Percentiles rank a stretch among this genome's conserved stretches.
phyloP scores from a whole-genome alignment of 2,329 filamentous ascomycete species.

The Pyrenochaeta sp. region DNA sequence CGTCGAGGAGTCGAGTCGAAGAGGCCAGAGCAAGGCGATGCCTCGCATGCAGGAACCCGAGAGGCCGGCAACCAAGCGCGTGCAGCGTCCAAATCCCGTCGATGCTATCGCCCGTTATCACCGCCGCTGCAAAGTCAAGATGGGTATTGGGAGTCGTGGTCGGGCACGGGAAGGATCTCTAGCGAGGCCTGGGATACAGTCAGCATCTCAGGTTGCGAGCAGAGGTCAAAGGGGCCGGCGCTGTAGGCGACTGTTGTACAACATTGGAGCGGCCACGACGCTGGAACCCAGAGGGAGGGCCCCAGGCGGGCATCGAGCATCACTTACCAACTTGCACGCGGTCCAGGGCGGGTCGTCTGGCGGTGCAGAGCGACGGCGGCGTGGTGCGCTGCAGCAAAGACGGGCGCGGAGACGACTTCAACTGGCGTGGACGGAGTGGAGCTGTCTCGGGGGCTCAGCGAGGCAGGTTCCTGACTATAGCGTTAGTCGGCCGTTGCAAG shows the following conservation, averaged over 20 bases:
- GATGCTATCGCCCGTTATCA: slow-evolving; percentile 5
- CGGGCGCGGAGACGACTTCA: slow-evolving; percentile 3
- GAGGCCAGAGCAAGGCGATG: slow-evolving; percentile 23
- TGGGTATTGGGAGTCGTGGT: slow-evolving; percentile 15
- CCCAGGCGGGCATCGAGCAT: slow-evolving; percentile 18
- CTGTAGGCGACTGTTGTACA: slow-evolving; percentile 43
- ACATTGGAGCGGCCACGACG: slow-evolving; percentile 40
- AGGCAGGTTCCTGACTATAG: slow-evolving; percentile 29
- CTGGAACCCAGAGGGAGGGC: slow-evolving; percentile 42
- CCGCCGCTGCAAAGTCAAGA: slow-evolving; percentile 10
- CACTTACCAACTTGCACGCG: slow-evolving; percentile 35
- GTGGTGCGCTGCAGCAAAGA: slow-evolving; percentile 5
- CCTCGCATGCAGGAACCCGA: slow-evolving; percentile 28
- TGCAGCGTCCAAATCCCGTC: slow-evolving; percentile 22
- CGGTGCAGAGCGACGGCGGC: slow-evolving; percentile 26
- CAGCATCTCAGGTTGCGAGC: slow-evolving; percentile 34
- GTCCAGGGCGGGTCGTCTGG: slow-evolving; percentile 11
- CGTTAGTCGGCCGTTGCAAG: slow-evolving; percentile 26
- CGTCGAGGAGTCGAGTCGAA: slow-evolving; percentile 33
- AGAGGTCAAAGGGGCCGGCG: slow-evolving; percentile 38
- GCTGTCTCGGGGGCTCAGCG: slow-evolving; percentile 32
- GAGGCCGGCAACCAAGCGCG: slow-evolving; percentile 23
- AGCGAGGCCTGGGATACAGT: slow-evolving; percentile 37
- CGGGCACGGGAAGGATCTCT: slow-evolving; percentile 23
- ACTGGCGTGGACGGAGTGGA: slow-evolving; percentile 17